Conservation (phyloP, 1,284 basidiomycete species). For the Ustilago nuda region DNA sequence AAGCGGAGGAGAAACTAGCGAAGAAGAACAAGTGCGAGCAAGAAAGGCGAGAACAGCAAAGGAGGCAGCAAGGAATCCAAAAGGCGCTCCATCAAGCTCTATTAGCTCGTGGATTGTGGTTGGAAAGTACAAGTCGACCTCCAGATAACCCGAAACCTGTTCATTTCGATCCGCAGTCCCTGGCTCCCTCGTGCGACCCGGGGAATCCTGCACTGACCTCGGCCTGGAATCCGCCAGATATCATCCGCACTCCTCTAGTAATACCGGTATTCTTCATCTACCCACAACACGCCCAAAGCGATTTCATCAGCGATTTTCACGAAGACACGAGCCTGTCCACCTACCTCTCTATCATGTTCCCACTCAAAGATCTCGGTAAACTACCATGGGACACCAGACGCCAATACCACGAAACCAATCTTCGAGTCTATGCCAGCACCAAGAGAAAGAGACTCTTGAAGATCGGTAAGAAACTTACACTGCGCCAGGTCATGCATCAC, state of each 20-base stretch:
- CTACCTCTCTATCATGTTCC: conserved; percentile 86
- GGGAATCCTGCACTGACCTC: conserved; percentile 46
- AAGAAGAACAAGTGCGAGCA: conserved; percentile 72
- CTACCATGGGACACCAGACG: conserved; percentile 81
- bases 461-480: conserved; percentile 86
- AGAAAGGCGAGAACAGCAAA: conserved; percentile 70
- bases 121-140: conserved; percentile 66
- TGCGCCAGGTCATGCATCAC: conserved; percentile 78
- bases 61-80: conserved; percentile 72
- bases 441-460: conserved; percentile 81
- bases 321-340: conserved; percentile 85
- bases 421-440: conserved; percentile 88
- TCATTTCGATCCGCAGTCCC: conserved; percentile 71
- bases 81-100: conserved; percentile 74
- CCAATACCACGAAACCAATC: conserved; percentile 78
- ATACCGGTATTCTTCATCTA: conserved; percentile 93
- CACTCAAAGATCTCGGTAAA: conserved; percentile 73
- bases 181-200: conserved; percentile 54
- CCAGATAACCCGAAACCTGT: conserved; percentile 74
- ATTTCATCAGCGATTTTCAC: conserved; percentile 86
- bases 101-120: conserved; percentile 72
- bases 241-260: conserved; percentile 76
- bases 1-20: conserved; percentile 51
- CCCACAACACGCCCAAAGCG: conserved; percentile 86
- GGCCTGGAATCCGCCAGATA: conserved; percentile 61